Evolutionary conservation across 345 rosid species (phyloP).

Genomic region (Theobroma cacao): DNA sequence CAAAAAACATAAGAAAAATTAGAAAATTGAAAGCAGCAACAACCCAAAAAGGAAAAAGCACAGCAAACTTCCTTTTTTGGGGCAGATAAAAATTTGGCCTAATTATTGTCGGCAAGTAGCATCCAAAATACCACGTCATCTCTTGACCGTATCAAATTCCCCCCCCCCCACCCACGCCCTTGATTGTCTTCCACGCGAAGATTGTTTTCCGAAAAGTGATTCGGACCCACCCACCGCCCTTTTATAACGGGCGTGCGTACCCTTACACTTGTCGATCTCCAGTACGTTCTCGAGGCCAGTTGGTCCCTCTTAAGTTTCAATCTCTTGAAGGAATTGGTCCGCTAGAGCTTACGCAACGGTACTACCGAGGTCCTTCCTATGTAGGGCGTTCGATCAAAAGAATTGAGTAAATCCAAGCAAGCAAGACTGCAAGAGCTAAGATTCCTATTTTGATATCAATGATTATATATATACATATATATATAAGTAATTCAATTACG

Average conservation of each 20-base stretch:
- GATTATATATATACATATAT: too few relatives aligned
- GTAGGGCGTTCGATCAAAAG: not conserved
- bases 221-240: constrained; percentile 8
- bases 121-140: too few relatives aligned
- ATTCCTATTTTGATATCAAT: too few relatives aligned
- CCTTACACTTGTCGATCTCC: not conserved
- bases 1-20: too few relatives aligned
- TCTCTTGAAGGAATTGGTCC: not conserved
- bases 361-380: not conserved
- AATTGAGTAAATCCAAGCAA: not conserved
- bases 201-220: too few relatives aligned
- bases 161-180: constrained; percentile 13
- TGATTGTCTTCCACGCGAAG: constrained; percentile 29
- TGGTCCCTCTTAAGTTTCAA: not conserved
- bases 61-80: too few relatives aligned
- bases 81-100: too few relatives aligned
- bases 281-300: not conserved
- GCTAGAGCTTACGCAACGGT: constrained; percentile 1
- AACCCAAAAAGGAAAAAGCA: too few relatives aligned
- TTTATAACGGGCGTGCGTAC: constrained; percentile 27
- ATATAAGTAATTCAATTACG: too few relatives aligned
- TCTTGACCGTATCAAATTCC: not conserved
- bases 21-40: too few relatives aligned
- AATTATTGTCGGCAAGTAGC: too few relatives aligned
- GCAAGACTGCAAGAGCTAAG: too few relatives aligned